Conservation (phyloP, 2,329 filamentous ascomycete genomes). For the Chaetomium strumarium region DNA sequence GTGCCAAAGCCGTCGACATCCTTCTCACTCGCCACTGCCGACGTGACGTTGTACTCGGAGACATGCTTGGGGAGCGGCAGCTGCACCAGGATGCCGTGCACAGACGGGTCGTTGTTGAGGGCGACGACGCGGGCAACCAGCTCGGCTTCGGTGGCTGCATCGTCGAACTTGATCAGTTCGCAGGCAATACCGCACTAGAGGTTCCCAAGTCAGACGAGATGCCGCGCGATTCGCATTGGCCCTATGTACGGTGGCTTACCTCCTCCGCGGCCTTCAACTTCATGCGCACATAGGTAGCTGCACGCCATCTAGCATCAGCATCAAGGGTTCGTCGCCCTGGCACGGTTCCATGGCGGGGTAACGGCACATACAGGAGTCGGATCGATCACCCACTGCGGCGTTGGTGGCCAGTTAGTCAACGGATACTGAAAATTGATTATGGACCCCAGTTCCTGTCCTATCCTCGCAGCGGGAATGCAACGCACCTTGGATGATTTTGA, state of each 20-base stretch:
- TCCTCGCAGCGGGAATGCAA: conserved; percentile 16
- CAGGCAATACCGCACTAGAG: conserved; percentile 81
- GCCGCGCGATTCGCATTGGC: conserved; percentile 1
- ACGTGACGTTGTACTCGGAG: conserved; percentile 85
- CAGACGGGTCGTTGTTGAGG: conserved; percentile 77
- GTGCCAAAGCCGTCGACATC: conserved; percentile 97
- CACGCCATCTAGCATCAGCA: conserved; percentile 18
- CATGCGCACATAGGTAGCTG: conserved; percentile 98
- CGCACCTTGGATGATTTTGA: conserved; percentile 93
- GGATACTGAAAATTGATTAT: neutral
- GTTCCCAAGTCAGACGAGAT: neutral
- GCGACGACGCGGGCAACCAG: conserved; percentile 73
- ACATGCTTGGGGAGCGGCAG: conserved; percentile 84
- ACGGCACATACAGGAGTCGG: conserved; percentile 71
- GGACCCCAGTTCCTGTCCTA: neutral
- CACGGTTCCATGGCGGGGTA: conserved; percentile 19
- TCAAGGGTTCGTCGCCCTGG: conserved; percentile 6
- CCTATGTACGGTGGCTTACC: conserved; percentile 43
- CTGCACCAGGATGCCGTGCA: conserved; percentile 93
- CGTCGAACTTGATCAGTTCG: conserved; percentile 76
- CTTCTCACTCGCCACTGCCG: conserved; percentile 85
- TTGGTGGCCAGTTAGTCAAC: conserved; percentile 11
- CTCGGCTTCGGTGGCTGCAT: conserved; percentile 75
- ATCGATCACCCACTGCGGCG: conserved; percentile 73
- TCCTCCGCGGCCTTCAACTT: conserved; percentile 96